Evolutionary conservation across 2,329 filamentous ascomycete genomes (phyloP).

Genomic region (Pseudogymnoascus sp.): DNA sequence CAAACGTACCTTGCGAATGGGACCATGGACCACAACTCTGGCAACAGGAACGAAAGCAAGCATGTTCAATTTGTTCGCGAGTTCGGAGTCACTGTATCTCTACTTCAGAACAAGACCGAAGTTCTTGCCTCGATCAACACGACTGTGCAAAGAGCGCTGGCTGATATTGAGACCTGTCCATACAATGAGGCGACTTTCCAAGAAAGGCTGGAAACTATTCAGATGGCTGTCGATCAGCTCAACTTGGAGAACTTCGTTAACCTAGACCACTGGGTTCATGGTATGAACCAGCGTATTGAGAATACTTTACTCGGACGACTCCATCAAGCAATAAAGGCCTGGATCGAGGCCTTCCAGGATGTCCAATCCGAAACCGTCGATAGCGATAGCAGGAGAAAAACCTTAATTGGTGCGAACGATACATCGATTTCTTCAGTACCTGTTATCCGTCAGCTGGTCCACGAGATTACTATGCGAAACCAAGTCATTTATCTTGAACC

Average conservation of each 20-base stretch:
- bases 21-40: slow-evolving; percentile 41
- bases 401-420: slow-evolving; percentile 35
- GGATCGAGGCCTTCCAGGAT: slow-evolving; percentile 78
- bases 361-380: slow-evolving; percentile 33
- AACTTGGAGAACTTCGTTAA: slow-evolving; percentile 96
- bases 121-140: slow-evolving; percentile 70
- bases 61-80: slow-evolving; percentile 96
- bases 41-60: slow-evolving; percentile 68
- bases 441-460: slow-evolving; percentile 63
- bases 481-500: slow-evolving; percentile 96
- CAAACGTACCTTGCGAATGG: slow-evolving; percentile 49
- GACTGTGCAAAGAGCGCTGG: slow-evolving; percentile 71
- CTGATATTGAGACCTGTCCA: slow-evolving; percentile 73
- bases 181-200: slow-evolving; percentile 78
- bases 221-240: slow-evolving; percentile 88
- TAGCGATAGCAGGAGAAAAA: slow-evolving; percentile 44
- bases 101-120: slow-evolving; percentile 79
- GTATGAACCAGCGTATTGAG: slow-evolving; percentile 81
- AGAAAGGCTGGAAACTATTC: slow-evolving; percentile 72
- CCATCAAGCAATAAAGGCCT: slow-evolving; percentile 73
- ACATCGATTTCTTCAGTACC: slow-evolving; percentile 37
- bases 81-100: slow-evolving; percentile 77
- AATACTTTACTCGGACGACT: slow-evolving; percentile 70
- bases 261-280: slow-evolving; percentile 77
- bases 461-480: slow-evolving; percentile 96